Evolutionary conservation across 1,139 yeast species (phyloP).

Genomic region (Debaryomyces subglobosus): DNA sequence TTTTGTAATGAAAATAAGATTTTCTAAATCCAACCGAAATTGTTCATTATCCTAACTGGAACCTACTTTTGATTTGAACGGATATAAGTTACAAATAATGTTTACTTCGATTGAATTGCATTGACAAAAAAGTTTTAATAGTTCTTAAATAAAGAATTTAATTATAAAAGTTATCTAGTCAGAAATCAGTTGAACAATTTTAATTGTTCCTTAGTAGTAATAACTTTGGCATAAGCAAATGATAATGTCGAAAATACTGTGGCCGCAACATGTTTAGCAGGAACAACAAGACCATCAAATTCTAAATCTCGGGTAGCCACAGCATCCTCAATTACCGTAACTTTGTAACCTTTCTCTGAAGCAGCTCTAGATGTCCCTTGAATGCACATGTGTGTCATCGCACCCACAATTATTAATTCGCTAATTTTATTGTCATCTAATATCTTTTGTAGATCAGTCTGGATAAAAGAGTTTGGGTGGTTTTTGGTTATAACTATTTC

Average conservation of each 20-base stretch:
- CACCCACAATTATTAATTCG: slow-evolving; percentile 10
- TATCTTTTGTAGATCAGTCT: slow-evolving; percentile 7
- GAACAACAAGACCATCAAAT: slow-evolving; percentile 9
- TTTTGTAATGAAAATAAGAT: not conserved
- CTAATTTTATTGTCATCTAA: slow-evolving; percentile 7
- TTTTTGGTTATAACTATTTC: slow-evolving; percentile 10
- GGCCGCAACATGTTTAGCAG: slow-evolving; percentile 11
- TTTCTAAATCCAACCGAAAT: not conserved
- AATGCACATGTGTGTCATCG: slow-evolving; percentile 12
- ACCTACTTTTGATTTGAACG: too few species aligned
- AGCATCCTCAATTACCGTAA: slow-evolving; percentile 10
- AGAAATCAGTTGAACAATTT: not conserved
- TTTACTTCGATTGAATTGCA: too few species aligned
- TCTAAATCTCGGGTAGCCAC: slow-evolving; percentile 11
- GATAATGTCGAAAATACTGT: slow-evolving; percentile 10
- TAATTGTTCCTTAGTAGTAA: slow-evolving; percentile 6
- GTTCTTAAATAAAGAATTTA: too few species aligned
- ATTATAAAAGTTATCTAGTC: not conserved
- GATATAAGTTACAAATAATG: too few species aligned
- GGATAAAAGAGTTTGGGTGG: slow-evolving; percentile 9
- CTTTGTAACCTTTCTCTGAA: slow-evolving; percentile 11
- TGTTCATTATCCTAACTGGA: too few species aligned
- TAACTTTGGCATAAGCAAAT: slow-evolving; percentile 10
- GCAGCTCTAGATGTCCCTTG: slow-evolving; percentile 12
- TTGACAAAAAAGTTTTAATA: too few species aligned